Evolutionary conservation across 306 rosid genomes (phyloP), one percentile per base, ranked within the genome.

Genomic region (Pyrus pyrifolia): DNA sequence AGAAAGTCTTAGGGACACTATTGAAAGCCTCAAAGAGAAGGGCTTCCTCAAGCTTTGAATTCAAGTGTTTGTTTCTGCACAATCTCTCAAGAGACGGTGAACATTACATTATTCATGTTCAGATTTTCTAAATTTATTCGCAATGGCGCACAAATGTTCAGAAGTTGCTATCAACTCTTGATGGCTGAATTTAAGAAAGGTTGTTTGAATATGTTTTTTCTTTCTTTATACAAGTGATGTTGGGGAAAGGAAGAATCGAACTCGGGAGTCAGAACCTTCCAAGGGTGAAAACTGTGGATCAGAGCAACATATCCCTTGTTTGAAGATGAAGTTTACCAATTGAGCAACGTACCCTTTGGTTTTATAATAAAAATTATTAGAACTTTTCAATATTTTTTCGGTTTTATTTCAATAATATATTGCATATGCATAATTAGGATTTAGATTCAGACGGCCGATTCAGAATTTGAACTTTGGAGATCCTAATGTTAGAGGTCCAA

Each of bases 11-110:
- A 60, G 71, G 73, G 84, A 76, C 51, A 75, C 77, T 8, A 62
- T 76, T 29, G 77, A 81, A 69, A 63, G 68, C 84, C 49, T 80
- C 19, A 75, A 68, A 72, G 80, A 80, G 35, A 80, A 69, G 40
- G 76, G 75, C 7, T 68, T 74, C 6, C 64, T 68, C 52, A 27
- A 31, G 2, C 22, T 35, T 35, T 49, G 45, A 66, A 2, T 55
- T 3, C 0, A 21, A 55, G 61, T 55, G 61, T 55, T 55, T 21
- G 27, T 55, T 55, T 55, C 23, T 5, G 1, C 31, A 40, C 29
- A 18, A 65, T n/a, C n/a, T 33, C 14, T 11, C 8, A 33, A 35
- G 69, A 33, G 25, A 63, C 19, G 12, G 6, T 65, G 27, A 31
- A 19, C 21, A 21, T 31, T 33, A 19, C 4, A 65, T 9, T 33